Base-by-base conservation (phyloP, 2,329 filamentous ascomycete genomes). In the Exophiala aquamarina region DNA sequence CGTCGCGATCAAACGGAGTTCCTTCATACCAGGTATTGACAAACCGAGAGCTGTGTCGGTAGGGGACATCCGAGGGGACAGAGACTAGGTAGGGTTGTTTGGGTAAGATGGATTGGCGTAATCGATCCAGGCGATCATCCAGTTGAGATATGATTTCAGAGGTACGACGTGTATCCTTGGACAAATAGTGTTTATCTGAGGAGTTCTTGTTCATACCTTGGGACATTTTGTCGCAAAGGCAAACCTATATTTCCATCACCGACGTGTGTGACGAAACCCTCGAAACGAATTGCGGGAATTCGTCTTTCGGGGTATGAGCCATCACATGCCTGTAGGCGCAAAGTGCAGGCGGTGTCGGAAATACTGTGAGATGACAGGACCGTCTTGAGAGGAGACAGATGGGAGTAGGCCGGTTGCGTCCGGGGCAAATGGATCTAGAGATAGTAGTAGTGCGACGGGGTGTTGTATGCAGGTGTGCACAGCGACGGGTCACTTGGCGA, bases 1-100 rank as follows among this genome's bases (percentile, higher is more conserved):
- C 81, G 53, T 75, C 68, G 14, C 64, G 64, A 41, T 67, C 64
- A 63, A 83, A 84, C 3, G 79, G 74, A 2, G 74, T 75, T 45
- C 69, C 67, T 54, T 72, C 66, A 50, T 70, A 68, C 72, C 73
- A 76, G 57, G 72, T 69, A 57, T 67, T 71, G 50, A 68, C 62
- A 52, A 68, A 66, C 32, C 67, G 68, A 43, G 62, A 63, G 33
- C 67, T 68, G 33, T 71, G 65, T 41, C 65, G 68, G 57, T 70
- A 74, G 32, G 71, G 71, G 41, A 66, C 64, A 61, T 73, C 70
- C 26, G 70, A 70, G 26, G 71, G 71, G 45, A 74, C 63, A 28
- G 70, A 72, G 50, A 74, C 64, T 41, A 73, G 65, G 51, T 72
- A 73, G 32, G 71, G 71, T 38, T 71, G 66, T 39, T 64, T 55